Conservation (phyloP, 1,139 yeast genomes). For the Maudiozyma humilis region DNA sequence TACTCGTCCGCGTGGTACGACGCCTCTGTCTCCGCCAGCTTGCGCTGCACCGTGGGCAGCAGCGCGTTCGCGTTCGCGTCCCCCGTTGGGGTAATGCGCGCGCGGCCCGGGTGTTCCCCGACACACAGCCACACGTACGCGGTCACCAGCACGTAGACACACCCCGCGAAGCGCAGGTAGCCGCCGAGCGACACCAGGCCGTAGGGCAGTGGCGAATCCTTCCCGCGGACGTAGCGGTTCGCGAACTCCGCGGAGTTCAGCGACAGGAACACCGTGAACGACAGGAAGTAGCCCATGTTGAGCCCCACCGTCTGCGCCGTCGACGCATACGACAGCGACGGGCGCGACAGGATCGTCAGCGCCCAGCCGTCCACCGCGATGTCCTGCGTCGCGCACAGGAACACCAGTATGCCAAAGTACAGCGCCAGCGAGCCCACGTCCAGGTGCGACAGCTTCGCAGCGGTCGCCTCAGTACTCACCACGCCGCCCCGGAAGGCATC, state of each 20-base stretch:
- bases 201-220: slow-evolving; percentile 41
- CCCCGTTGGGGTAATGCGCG: no score
- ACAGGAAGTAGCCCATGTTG: slow-evolving; percentile 84
- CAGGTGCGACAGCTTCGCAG: slow-evolving; percentile 11
- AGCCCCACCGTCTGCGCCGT: slow-evolving; percentile 96
- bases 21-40: background rate
- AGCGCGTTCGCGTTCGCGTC: slow-evolving; percentile 3
- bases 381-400: slow-evolving; percentile 94
- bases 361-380: slow-evolving; percentile 99
- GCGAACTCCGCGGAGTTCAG: slow-evolving; percentile 89
- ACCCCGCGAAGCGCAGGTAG: slow-evolving; percentile 73
- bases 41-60: no score
- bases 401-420: slow-evolving; percentile 66
- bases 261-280: slow-evolving; percentile 86
- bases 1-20: slow-evolving; percentile 13
- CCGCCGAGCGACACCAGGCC: slow-evolving; percentile 70
- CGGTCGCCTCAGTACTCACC: background rate
- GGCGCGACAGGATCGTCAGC: slow-evolving; percentile 68
- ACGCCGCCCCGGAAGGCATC: slow-evolving; percentile 21
- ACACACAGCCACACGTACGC: slow-evolving; percentile 46
- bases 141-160: slow-evolving; percentile 62
- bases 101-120: slow-evolving; percentile 52
- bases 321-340: slow-evolving; percentile 83
- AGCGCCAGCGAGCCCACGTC: slow-evolving; percentile 28
- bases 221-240: slow-evolving; percentile 63